Conservation (phyloP, 2,329 filamentous ascomycete species). For the Colletotrichum siamense region DNA sequence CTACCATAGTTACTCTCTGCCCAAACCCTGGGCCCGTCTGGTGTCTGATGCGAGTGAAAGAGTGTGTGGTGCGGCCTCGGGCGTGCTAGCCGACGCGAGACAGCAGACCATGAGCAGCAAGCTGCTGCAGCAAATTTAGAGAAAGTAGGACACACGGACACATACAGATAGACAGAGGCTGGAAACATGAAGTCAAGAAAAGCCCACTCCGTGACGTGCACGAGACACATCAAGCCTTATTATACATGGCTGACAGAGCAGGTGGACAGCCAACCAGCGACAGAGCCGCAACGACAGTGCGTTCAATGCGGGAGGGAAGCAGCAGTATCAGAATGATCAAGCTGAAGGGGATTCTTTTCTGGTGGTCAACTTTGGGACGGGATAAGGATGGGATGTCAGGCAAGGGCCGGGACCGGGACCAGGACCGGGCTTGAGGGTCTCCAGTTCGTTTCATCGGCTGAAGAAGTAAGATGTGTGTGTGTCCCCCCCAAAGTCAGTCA, state of each 20-base stretch:
- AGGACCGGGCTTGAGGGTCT: neutral
- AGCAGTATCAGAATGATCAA: neutral
- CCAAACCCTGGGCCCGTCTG: neutral
- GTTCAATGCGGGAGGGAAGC: neutral
- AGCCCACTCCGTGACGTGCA: constrained; percentile 13
- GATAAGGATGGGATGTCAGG: constrained; percentile 10
- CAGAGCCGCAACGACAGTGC: neutral
- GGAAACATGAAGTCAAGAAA: neutral
- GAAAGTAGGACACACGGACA: neutral
- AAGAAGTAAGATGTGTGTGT: neutral
- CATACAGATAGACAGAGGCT: neutral
- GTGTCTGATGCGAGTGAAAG: neutral
- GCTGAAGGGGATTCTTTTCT: neutral
- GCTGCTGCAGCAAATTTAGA: neutral
- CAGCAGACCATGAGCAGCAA: neutral
- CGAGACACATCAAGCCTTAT: constrained; percentile 12
- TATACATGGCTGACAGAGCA: constrained; percentile 15
- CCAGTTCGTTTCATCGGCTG: constrained; percentile 18
- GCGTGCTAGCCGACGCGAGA: neutral
- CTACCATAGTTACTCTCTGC: neutral
- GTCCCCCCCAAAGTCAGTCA: neutral
- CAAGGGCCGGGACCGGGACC: neutral
- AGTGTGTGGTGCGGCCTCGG: neutral
- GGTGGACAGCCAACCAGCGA: neutral
- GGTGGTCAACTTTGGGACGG: neutral